Percentiles rank a stretch among this genome's conserved stretches.
Evolutionary conservation across 257 asterid genomes (phyloP).

Genomic region (Solanum sejunctum): DNA sequence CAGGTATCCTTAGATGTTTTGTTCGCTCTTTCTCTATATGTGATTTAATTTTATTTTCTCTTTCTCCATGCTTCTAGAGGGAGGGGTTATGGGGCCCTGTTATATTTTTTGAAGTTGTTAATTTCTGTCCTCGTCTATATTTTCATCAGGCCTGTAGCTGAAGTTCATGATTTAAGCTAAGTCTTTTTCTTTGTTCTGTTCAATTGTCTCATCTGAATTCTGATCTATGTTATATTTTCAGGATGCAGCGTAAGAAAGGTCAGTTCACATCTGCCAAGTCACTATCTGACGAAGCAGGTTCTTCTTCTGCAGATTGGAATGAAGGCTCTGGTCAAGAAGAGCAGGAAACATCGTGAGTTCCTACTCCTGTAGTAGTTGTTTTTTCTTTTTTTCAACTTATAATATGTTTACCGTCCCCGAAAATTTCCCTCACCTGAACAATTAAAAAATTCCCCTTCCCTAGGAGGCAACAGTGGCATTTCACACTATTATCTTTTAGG

Average conservation of each 20-base stretch:
- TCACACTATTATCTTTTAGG: not conserved
- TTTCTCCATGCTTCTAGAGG: not conserved
- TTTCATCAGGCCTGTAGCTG: not conserved
- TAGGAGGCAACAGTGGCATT: not conserved
- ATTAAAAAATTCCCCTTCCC: not conserved
- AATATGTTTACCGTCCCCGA: not conserved
- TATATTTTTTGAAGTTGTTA: not conserved
- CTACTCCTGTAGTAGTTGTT: not conserved
- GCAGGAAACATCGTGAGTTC: constrained; percentile 72
- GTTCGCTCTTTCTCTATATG: not conserved
- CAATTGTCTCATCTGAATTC: not conserved
- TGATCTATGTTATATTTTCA: constrained; percentile 11
- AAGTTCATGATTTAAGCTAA: not conserved
- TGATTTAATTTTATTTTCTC: not conserved
- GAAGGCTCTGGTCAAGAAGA: constrained; percentile 63
- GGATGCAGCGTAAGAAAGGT: constrained; percentile 99
- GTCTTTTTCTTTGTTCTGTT: not conserved
- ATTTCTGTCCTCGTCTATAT: not conserved
- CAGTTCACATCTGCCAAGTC: constrained; percentile 89
- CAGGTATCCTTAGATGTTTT: not conserved
- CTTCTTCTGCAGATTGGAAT: constrained; percentile 73
- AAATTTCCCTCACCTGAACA: not conserved
- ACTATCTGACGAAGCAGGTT: constrained; percentile 64
- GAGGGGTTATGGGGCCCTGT: not conserved
- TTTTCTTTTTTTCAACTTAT: not conserved